Evolutionary conservation across 2,329 filamentous ascomycete species (phyloP).

Genomic region (Cordyceps militaris): DNA sequence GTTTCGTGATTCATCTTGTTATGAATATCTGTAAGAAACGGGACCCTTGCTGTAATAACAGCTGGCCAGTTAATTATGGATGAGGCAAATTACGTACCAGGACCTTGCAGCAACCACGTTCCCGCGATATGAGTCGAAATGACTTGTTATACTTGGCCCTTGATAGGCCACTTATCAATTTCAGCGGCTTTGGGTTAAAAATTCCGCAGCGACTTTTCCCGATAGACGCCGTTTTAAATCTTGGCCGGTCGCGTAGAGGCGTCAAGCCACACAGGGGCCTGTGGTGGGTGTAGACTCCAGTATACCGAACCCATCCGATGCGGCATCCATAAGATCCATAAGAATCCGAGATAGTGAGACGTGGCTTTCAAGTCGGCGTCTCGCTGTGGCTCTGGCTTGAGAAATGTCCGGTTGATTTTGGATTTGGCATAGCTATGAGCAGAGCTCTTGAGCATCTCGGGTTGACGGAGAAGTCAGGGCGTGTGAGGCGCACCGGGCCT

Average conservation of each 20-base stretch:
- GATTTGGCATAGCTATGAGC: background rate
- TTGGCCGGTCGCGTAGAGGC: background rate
- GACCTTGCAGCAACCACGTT: background rate
- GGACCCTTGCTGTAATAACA: no score
- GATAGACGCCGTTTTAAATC: background rate
- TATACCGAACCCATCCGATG: no score
- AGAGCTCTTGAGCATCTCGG: background rate
- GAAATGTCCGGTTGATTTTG: background rate
- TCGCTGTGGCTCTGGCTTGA: background rate
- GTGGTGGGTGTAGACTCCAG: background rate
- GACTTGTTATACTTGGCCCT: background rate
- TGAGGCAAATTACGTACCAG: background rate
- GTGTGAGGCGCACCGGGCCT: background rate
- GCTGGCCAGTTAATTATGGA: background rate
- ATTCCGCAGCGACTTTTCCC: background rate
- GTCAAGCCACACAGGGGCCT: background rate
- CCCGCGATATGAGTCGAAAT: background rate
- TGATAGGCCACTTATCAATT: background rate
- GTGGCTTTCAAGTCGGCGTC: background rate
- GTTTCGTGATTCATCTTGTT: no score
- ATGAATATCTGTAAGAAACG: no score
- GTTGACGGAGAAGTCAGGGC: background rate
- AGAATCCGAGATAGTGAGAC: background rate
- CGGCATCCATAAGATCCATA: no score
- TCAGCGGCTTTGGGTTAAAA: background rate